Conservation (phyloP, 441 rosid species). For the Brassica balearica region DNA sequence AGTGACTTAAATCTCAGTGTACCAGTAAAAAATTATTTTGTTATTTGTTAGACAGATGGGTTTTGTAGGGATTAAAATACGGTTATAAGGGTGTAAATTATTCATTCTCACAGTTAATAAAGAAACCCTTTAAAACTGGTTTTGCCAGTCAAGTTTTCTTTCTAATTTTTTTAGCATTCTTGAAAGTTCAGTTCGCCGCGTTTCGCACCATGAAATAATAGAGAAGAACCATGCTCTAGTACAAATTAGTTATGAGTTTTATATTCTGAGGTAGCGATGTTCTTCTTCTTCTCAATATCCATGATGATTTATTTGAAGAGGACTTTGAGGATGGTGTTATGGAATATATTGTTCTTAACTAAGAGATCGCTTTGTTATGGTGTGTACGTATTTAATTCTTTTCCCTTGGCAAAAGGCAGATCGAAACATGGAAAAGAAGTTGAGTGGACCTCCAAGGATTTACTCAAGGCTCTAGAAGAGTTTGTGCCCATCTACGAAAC, state of each 20-base stretch:
- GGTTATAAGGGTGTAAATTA: not conserved
- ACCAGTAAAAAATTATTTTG: not conserved
- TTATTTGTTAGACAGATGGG: too few relatives aligned
- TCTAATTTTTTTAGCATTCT: not conserved
- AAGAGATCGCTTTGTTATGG: slow-evolving; percentile 38
- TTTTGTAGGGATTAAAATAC: too few relatives aligned
- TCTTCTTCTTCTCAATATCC: slow-evolving; percentile 2
- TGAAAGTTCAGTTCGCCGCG: not conserved
- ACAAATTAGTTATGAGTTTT: slow-evolving; percentile 14
- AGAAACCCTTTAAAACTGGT: too few relatives aligned
- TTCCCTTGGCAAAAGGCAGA: slow-evolving; percentile 97
- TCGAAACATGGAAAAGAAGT: slow-evolving; percentile 96
- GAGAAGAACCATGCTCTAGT: slow-evolving; percentile 13
- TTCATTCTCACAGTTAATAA: too few relatives aligned
- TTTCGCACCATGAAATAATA: not conserved
- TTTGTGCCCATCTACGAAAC: slow-evolving; percentile 90
- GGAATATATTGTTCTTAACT: not conserved
- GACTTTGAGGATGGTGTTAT: not conserved
- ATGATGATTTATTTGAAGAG: not conserved
- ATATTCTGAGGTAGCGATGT: slow-evolving; percentile 8
- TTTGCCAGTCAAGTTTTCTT: not conserved
- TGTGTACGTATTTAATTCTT: slow-evolving; percentile 56
- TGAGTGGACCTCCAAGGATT: slow-evolving; percentile 93
- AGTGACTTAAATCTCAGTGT: not conserved
- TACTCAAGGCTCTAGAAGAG: slow-evolving; percentile 85